phyloP scores from a whole-genome alignment of 1,284 basidiomycete genomes.

The Mycosarcoma maydis region DNA sequence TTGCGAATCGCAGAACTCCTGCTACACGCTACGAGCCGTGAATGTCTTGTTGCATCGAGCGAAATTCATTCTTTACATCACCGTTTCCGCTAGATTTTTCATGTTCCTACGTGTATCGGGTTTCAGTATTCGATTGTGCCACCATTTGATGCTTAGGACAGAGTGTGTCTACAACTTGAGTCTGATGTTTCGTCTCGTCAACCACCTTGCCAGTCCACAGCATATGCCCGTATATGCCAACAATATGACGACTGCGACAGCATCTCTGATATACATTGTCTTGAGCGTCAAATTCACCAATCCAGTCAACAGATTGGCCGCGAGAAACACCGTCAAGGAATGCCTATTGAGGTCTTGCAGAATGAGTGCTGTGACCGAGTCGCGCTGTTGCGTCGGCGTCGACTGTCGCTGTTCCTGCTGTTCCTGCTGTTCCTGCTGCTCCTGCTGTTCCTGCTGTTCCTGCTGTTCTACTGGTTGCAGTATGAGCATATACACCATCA shows the following conservation, averaged over 20 bases:
- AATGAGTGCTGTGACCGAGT: conserved; percentile 70
- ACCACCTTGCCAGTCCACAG: conserved; percentile 67
- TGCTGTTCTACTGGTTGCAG: conserved; percentile 70
- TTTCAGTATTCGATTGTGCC: not conserved
- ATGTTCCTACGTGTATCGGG: too few species aligned
- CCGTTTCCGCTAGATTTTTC: too few species aligned
- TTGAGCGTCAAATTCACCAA: conserved; percentile 80
- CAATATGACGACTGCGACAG: conserved; percentile 75
- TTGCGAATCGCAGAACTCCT: too few species aligned
- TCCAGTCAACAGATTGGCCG: conserved; percentile 90
- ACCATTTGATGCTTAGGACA: too few species aligned
- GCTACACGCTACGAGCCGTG: too few species aligned
- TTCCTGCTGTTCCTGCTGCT: conserved; percentile 38
- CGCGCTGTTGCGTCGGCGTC: too few species aligned
- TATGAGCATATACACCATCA: conserved; percentile 78
- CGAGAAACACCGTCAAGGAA: conserved; percentile 80
- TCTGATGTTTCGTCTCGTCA: conserved; percentile 16
- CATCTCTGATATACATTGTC: conserved; percentile 81
- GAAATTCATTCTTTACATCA: not conserved
- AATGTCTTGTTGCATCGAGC: too few species aligned
- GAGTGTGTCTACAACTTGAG: conserved; percentile 21
- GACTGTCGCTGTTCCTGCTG: conserved; percentile 8
- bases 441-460: too few species aligned
- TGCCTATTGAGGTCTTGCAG: conserved; percentile 85
- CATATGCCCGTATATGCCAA: conserved; percentile 74